Evolutionary conservation across 495 filamentous ascomycete species (phyloP).

Genomic region (Lophiotrema nucula): DNA sequence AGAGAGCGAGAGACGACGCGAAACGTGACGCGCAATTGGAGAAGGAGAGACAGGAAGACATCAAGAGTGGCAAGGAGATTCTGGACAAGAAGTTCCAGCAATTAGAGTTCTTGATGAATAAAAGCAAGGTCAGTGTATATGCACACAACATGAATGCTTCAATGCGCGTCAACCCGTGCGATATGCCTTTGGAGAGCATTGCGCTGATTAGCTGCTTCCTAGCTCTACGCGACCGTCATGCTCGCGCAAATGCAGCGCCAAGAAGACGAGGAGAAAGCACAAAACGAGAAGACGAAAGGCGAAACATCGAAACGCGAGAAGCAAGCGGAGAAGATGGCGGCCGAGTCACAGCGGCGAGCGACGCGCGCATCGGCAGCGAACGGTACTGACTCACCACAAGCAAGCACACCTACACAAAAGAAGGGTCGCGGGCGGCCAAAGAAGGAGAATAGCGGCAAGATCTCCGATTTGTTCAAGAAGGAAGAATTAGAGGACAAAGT

Average conservation of each 20-base stretch:
- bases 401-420: conserved; percentile 19
- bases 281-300: conserved; percentile 48
- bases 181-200: not conserved
- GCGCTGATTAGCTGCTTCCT: not conserved
- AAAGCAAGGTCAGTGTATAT: conserved; percentile 43
- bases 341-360: conserved; percentile 37
- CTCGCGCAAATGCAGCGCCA: conserved; percentile 62
- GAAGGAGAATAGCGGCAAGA: conserved; percentile 44
- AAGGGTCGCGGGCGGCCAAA: conserved; percentile 30
- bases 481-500: conserved; percentile 54
- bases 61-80: conserved; percentile 50
- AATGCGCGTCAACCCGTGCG: not conserved
- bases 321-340: conserved; percentile 42
- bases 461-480: conserved; percentile 60
- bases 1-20: conserved; percentile 50
- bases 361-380: conserved; percentile 31
- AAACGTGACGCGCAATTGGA: conserved; percentile 51
- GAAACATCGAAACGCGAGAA: conserved; percentile 43
- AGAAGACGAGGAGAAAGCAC: conserved; percentile 54
- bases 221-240: conserved; percentile 55
- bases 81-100: conserved; percentile 53
- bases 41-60: conserved; percentile 46
- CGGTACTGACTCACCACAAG: not conserved
- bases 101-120: conserved; percentile 47
- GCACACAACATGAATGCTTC: not conserved